These are phyloP conservation scores for Aurinia saxatilis DNA, from an alignment of 345 rosid genomes.

Conservation along the genomic window DNA sequence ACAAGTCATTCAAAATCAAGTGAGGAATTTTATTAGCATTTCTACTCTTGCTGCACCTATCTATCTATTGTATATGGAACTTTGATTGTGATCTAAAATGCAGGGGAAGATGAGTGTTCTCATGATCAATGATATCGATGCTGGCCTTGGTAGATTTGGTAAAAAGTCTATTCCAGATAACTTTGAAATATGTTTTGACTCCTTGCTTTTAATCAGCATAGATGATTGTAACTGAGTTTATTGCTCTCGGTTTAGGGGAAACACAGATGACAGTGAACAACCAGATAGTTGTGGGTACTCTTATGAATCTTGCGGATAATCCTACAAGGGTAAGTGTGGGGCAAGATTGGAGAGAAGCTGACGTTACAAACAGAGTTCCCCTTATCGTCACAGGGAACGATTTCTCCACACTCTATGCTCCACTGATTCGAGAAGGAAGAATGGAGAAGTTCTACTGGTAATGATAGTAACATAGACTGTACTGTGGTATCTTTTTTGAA, in stretches of 20 bases:
- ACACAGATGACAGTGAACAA: constrained; percentile 95
- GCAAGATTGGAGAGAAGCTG: constrained; percentile 92
- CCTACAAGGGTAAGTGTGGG: constrained; percentile 95
- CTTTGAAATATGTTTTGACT: not conserved
- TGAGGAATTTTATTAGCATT: constrained; percentile 50
- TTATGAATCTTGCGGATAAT: constrained; percentile 88
- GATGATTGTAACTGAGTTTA: constrained; percentile 1
- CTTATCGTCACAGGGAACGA: constrained; percentile 89
- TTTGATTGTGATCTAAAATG: constrained; percentile 21
- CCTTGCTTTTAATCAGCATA: not conserved
- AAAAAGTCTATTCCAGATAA: constrained; percentile 19
- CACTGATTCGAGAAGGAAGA: constrained; percentile 97
- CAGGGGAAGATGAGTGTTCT: constrained; percentile 99
- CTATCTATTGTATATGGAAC: not conserved
- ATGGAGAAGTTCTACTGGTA: constrained; percentile 98
- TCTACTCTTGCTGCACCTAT: constrained; percentile 37
- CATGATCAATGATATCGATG: constrained; percentile 95
- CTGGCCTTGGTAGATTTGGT: constrained; percentile 98
- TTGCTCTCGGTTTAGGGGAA: constrained; percentile 41
- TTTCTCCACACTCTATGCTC: constrained; percentile 82
- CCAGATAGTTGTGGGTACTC: constrained; percentile 86
- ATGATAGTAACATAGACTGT: not conserved
- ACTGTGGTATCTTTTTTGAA: not conserved
- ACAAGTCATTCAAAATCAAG: constrained; percentile 96
- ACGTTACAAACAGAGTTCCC: constrained; percentile 73